Percentiles rank a stretch among this genome's conserved stretches.
These are phyloP conservation scores for Camellia granthamiana DNA, from an alignment of 148 eudicot species.

Conservation along the genomic window DNA sequence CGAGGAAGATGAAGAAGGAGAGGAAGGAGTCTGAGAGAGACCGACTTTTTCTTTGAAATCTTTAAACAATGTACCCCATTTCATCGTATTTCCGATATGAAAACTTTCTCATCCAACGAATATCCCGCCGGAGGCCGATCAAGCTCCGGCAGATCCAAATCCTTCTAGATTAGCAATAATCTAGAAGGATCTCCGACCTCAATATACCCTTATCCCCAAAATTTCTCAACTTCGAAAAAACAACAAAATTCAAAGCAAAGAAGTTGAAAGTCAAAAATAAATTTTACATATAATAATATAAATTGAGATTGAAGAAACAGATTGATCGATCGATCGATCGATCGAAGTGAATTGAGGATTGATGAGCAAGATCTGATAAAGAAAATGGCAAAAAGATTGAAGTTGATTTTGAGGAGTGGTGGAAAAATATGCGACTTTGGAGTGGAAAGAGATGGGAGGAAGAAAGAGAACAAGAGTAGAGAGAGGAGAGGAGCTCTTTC, in stretches of 20 bases:
- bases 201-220: neutral
- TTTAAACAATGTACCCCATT: slow-evolving; percentile 91
- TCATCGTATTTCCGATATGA: slow-evolving; percentile 51
- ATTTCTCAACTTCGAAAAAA: neutral
- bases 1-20: slow-evolving; percentile 28
- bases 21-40: slow-evolving; percentile 28
- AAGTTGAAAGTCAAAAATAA: neutral
- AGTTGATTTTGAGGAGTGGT: neutral
- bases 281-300: neutral
- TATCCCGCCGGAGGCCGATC: slow-evolving; percentile 12
- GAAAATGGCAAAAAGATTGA: too few relatives aligned
- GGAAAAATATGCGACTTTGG: neutral
- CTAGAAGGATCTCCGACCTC: slow-evolving; percentile 8
- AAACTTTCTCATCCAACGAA: slow-evolving; percentile 30
- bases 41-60: slow-evolving; percentile 90
- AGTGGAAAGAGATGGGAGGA: slow-evolving; percentile 5
- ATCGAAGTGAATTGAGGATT: slow-evolving; percentile 7
- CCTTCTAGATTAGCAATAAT: neutral
- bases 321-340: neutral
- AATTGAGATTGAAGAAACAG: slow-evolving; percentile 8
- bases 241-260: neutral
- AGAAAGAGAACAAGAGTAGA: neutral
- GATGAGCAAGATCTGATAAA: slow-evolving; percentile 25
- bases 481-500: neutral
- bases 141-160: slow-evolving; percentile 21